Base-by-base conservation (phyloP, 2,329 filamentous ascomycete species). In the Leptographium flavum region DNA sequence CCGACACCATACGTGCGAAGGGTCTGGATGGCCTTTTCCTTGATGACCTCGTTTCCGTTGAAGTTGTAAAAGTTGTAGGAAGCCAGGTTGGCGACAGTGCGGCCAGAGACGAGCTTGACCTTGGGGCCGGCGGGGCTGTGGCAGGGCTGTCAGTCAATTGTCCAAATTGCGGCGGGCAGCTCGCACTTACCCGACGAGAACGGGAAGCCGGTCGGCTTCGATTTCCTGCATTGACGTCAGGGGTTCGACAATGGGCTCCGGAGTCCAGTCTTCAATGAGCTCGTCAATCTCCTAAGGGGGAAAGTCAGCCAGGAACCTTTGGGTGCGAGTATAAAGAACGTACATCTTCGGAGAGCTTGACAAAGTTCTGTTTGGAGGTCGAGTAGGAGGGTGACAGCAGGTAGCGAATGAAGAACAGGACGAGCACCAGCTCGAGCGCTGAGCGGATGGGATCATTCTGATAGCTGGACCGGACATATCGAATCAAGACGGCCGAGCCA, bases 11-110 rank as follows among this genome's bases (percentile, higher is more conserved):
- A 98, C 19, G 85, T 94, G 49, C 90, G 84, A 33, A 98, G 74
- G 0, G 88, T 93, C 61, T 90, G 82, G 50, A 98, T 87, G 1
- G 90, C 92, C 62, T 94, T 93, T 55, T 95, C 87, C 58, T 94
- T 94, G 56, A 98, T 80, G 31, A 81, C 76, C 50, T 96, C 90
- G 60, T 94, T 95, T 44, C 79, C 78, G 52, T 93, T 86, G 63
- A 98, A 87, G 67, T 98, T 96, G 71, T 94, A 96, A 64, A 92
- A 94, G 63, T 98, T 98, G 67, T 87, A 92, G 2, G 86, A 93
- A 32, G 87, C 90, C 52, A 98, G 80, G 60, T 98, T 98, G 47
- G 76, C 87, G 22, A 95, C 92, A 17, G 84, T 94, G 53, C 86
- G 83, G 56, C 92, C 92, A 62, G 81, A 94, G 40, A 79, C 71